Base-by-base conservation (phyloP, 108 stramenopile genomes). In the Craspedostauros australis region DNA sequence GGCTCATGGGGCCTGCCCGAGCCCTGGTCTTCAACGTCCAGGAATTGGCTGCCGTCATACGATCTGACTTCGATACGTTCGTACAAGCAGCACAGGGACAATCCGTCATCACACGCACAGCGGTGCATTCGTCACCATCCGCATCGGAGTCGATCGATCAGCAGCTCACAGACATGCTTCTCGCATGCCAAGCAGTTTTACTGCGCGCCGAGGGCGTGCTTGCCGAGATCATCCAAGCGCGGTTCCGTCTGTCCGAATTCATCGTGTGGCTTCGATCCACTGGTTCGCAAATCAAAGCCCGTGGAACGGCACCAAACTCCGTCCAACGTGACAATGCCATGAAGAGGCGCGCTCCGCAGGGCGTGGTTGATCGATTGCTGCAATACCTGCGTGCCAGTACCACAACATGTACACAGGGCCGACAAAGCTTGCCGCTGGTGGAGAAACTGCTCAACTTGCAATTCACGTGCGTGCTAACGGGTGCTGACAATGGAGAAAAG, bases 261-360 rank as follows among this genome's bases (percentile, higher is more conserved):
- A 54, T 79, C 30, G 74, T 69, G 9, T 91, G 86, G 84, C 54
- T 91, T 9, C 49, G 86, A 44, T 64, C 64, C 16, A 77, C 71
- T n/a, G 79, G 82, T 6, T 70, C 86, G 7, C 68, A 81, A 52
- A 74, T 91, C 23, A 80, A 85, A 39, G 85, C 89, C 8, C 50
- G 73, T 36, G 89, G 84, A 7, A 91, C 90, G 0, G 82, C 86
- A 21, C 26, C 65, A 3, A 71, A 86, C 37, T 79, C 81, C 16
- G 79, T 76, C 0, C 76, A 79, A 51, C 62, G 78, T 11, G 77
- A 84, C 46, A 79, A 86, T 70, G 84, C 84, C 43, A 70, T 69
- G 42, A 77, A 82, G 22, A 62, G 84, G 31, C 79, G 90, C 6
- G 75, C 84, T 26, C 58, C 77, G 26, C 64, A 86, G 48, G 72